Base-by-base conservation (phyloP, 257 asterid species). In the Marsdenia floribunda region DNA sequence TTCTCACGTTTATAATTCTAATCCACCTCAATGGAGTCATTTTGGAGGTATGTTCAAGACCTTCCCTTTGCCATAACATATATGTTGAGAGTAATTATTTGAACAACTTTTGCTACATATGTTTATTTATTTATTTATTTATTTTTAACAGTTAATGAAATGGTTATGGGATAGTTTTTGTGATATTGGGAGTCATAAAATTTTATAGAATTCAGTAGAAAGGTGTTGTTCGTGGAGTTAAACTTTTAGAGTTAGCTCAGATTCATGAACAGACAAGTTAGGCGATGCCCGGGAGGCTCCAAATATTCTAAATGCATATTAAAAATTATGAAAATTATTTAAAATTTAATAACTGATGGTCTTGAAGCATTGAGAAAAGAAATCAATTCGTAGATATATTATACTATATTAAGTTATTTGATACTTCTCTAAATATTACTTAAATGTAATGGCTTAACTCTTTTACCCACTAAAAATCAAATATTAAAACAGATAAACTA, bases 1-100 rank as follows among this genome's bases (percentile, higher is more conserved):
- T 10, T 73, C 74, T 0, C 52, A 4, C 13, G 42, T 60, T 64
- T 74, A 80, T 80, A 78, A 87, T 26, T 77, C 78, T 5, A 40
- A 47, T 9, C 70, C 79, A 5, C 3, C 83, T 2, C 81, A 26
- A 24, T 79, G 82, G 90, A 86, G 82, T 38, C 70, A 73, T 50
- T 81, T 80, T 44, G 80, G 72, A 91, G 95, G 98, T 91, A 35
- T 64, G 7, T 66, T 38, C 71, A 18, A 19, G 29, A 66, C 7
- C 33, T 38, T 66, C 52, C 42, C 47, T 22, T 11, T 61, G 11
- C 11, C 42, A 29, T 12, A 44, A 7, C 2, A 1, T 35, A 58
- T 58, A 0, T 58, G 3, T 47, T 24, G 16, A 12, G 8, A 29
- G 19, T 60, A 8, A 47, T 47, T 60, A 4, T 64, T 35, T 64